Percentiles rank a stretch among this genome's conserved stretches.
Conservation (phyloP, 2,329 filamentous ascomycete species). For the Penicillium fuscoglaucum region DNA sequence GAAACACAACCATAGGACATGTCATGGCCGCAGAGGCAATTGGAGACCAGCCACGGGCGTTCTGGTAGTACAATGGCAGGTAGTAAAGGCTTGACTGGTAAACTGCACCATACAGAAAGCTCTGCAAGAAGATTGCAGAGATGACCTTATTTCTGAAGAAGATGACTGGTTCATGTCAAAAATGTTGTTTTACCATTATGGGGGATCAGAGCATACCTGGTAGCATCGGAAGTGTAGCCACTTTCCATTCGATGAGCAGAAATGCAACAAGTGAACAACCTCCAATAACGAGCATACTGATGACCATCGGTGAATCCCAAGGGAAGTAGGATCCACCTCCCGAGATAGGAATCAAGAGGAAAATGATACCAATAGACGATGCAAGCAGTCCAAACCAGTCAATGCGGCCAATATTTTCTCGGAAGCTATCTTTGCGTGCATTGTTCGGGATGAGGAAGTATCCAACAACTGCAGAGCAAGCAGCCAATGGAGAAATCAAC, state of each 20-base stretch:
- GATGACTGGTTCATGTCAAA: slow-evolving; percentile 29
- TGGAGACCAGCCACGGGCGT: slow-evolving; percentile 50
- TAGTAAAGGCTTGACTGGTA: slow-evolving; percentile 64
- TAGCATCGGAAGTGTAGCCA: slow-evolving; percentile 60
- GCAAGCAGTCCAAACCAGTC: slow-evolving; percentile 60
- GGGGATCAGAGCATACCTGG: slow-evolving; percentile 38
- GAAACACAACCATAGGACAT: slow-evolving; percentile 51
- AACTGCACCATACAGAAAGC: slow-evolving; percentile 60
- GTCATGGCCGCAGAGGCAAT: slow-evolving; percentile 54
- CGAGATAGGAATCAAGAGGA: slow-evolving; percentile 64
- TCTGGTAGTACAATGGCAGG: slow-evolving; percentile 63
- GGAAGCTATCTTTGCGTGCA: slow-evolving; percentile 49
- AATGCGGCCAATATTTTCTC: slow-evolving; percentile 55
- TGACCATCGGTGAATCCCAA: slow-evolving; percentile 59
- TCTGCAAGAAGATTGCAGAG: slow-evolving; percentile 57
- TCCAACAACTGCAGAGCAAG: slow-evolving; percentile 49
- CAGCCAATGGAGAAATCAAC: slow-evolving; percentile 55
- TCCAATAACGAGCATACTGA: slow-evolving; percentile 59
- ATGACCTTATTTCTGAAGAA: slow-evolving; percentile 59
- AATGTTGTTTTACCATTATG: not conserved
- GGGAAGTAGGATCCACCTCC: slow-evolving; percentile 60
- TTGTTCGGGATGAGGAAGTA: slow-evolving; percentile 56
- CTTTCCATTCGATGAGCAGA: slow-evolving; percentile 56
- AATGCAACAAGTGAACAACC: slow-evolving; percentile 51
- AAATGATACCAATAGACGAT: slow-evolving; percentile 57